Evolutionary conservation across 305 asterid genomes (phyloP).

Genomic region (Plantago rigida): DNA sequence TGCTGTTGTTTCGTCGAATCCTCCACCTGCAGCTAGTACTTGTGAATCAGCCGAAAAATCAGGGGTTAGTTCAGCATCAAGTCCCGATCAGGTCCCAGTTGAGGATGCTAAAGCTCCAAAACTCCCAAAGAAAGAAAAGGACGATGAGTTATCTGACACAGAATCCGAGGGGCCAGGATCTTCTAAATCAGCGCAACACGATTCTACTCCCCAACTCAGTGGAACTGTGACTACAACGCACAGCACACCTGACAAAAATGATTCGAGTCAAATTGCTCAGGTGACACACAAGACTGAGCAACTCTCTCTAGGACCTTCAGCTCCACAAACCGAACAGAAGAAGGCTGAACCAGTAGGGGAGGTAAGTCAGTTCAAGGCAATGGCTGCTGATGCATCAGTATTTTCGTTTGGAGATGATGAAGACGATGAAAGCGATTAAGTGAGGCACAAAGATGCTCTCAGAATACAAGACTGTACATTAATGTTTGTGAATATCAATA

Average conservation of each 20-base stretch:
- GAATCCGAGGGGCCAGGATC: constrained; percentile 46
- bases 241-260: constrained; percentile 27
- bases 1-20: constrained; percentile 34
- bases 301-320: constrained; percentile 45
- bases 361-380: constrained; percentile 81
- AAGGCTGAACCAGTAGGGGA: constrained; percentile 43
- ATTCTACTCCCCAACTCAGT: constrained; percentile 30
- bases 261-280: constrained; percentile 34
- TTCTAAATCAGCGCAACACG: constrained; percentile 32
- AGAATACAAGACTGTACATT: constrained; percentile 19
- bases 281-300: constrained; percentile 47
- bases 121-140: constrained; percentile 38
- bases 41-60: constrained; percentile 32
- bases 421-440: constrained; percentile 77
- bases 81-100: constrained; percentile 30
- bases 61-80: constrained; percentile 29
- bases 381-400: constrained; percentile 97
- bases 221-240: constrained; percentile 25
- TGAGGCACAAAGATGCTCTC: neutral
- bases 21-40: constrained; percentile 40
- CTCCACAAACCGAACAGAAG: constrained; percentile 32
- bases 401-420: constrained; percentile 95
- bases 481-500: constrained; percentile 27
- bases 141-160: constrained; percentile 64
- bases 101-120: constrained; percentile 32